Evolutionary conservation across 2,329 filamentous ascomycete genomes (phyloP), one percentile per base, ranked within the genome.

Genomic region (Aspergillus terreus): DNA sequence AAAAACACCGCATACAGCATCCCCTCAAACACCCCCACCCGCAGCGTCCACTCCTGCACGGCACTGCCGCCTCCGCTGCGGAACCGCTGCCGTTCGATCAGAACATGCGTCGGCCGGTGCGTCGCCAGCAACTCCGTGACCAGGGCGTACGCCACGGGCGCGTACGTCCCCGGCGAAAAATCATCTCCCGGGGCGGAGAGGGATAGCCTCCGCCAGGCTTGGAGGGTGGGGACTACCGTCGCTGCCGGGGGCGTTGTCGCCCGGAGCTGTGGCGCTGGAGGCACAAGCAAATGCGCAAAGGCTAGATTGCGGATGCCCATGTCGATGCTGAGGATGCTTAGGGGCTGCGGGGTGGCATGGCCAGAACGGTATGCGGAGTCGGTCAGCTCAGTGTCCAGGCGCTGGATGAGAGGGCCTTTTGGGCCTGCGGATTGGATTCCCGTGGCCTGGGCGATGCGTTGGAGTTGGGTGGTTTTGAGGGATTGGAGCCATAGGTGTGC

Each of bases 231-330:
- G 52, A 63, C 19, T 30, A 30, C 10, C 27, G 6, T 11, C 27
- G 27, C 19, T 19, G 19, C 19, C 19, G 2, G 19, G 19, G 19
- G 19, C 19, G 2, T 19, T 19, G 19, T 19, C 19, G 19, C 19
- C 19, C 3, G 19, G 19, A 19, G 19, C 19, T 19, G 19, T 19
- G 19, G 19, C 19, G 19, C 2, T 19, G 3, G 19, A 19, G 19
- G 51, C 47, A 79, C 63, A 15, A 71, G 62, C 30, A 88, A 68
- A 54, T 89, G 77, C 57, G 87, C 88, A 65, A 84, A 90, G 1
- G 88, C 89, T 4, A 95, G 75, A 66, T 95, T 95, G 41, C 83
- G 83, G 58, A 95, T 87, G 4, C 90, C 90, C 82, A 94, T 87
- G 67, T 95, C 90, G 55, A 95, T 86, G 65, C 88, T 92, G 32